Evolutionary conservation across 179 eudicot species (phyloP).

Genomic region (Vitellaria paradoxa): DNA sequence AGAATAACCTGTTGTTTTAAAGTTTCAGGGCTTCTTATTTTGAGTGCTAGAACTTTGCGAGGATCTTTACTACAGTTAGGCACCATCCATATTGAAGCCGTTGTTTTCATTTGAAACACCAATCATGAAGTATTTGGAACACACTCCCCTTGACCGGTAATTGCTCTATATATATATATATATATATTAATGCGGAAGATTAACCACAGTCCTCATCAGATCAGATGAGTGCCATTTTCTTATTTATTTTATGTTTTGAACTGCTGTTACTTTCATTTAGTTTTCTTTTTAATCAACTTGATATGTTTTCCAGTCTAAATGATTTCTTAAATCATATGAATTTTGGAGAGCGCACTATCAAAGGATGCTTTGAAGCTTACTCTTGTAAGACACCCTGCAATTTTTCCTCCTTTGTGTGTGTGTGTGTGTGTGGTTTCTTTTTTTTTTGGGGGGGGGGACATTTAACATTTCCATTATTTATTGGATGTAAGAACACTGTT

Average conservation of each 20-base stretch:
- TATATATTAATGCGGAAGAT: neutral
- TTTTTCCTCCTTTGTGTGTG: neutral
- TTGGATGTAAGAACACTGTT: neutral
- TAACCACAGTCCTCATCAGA: too few relatives aligned
- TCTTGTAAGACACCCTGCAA: constrained; percentile 55
- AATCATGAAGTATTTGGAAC: constrained; percentile 88
- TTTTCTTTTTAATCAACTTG: neutral
- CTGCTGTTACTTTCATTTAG: neutral
- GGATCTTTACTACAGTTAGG: neutral
- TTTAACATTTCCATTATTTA: neutral
- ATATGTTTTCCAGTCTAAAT: constrained; percentile 46
- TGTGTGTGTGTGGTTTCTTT: neutral
- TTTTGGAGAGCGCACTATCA: constrained; percentile 86
- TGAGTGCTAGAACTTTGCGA: neutral
- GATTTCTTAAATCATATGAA: constrained; percentile 68
- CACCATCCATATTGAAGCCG: neutral
- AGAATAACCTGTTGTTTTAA: neutral
- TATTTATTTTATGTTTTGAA: neutral
- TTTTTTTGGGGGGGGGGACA: neutral
- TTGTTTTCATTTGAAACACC: neutral
- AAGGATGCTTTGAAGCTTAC: constrained; percentile 87
- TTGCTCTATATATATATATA: neutral
- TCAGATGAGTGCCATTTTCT: neutral
- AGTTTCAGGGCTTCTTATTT: neutral
- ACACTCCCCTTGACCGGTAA: constrained; percentile 83